Evolutionary conservation across 331 rosid species (phyloP), one percentile per base, ranked within the genome.

Genomic region (Ulmus americana): DNA sequence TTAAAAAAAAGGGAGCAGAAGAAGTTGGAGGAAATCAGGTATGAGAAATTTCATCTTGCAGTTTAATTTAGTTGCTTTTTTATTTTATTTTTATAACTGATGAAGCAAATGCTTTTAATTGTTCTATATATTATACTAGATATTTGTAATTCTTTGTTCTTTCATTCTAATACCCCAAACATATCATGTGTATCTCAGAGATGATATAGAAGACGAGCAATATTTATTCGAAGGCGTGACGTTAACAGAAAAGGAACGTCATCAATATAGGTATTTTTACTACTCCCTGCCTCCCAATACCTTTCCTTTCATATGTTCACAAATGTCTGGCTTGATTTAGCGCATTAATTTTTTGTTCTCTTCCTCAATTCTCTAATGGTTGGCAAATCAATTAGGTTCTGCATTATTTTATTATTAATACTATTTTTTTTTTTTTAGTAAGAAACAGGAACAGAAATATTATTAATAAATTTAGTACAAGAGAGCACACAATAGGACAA

Each of bases 11-110:
- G 99, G 76, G 91, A 89, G 84, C 85, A 82, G 70, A 87, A 94
- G 85, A 94, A 94, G 73, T 60, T 94, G 56, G 95, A 89, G 49
- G 97, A 89, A 75, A 79, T 94, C 66, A 85, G 96, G 96, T 91
- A 73, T 45, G 71, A 8, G 64, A 35, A 67, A 50, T 41, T 59
- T 15, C 39, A 5, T 28, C 54, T 63, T 69, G 45, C 58, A 63
- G 35, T 70, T 49, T 35, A 2, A 47, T 6, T 46, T 39, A 28
- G 5, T 54, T 22, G 6, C 3, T 42, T 22, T 35, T 0, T 22
- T 55, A 4, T 22, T 35, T 22, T 13, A 2, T 13, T 39, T 13
- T 39, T 13, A 14, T 0, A 10, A 3, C 13, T 14, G 5, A 39
- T 41, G 1, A 40, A 59, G 13, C 3, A 16, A 48, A 10, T 48